Percentiles rank a stretch among this genome's conserved stretches.
These are phyloP conservation scores for Tolypocladium nubicola DNA, from an alignment of 2,329 filamentous ascomycete genomes.

Conservation along the genomic window DNA sequence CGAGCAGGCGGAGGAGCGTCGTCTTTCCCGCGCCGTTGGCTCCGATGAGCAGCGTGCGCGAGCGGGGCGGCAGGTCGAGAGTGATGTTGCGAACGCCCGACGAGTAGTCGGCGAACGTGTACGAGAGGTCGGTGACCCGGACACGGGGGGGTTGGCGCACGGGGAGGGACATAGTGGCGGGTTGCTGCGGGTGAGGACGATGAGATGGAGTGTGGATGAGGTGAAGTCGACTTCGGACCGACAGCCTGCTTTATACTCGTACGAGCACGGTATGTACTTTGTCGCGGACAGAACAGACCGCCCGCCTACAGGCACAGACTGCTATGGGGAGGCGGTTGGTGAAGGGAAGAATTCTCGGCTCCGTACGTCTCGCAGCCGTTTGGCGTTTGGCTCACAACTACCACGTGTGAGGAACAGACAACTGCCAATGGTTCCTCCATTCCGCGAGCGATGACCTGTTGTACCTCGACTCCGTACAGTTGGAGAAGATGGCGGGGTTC, in stretches of 20 bases:
- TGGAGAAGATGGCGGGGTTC: not conserved
- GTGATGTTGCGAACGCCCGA: constrained; percentile 66
- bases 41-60: constrained; percentile 83
- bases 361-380: not conserved
- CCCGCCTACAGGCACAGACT: not conserved
- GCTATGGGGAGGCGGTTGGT: not conserved
- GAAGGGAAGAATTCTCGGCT: not conserved
- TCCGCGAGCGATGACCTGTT: not conserved
- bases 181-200: not conserved
- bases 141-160: constrained; percentile 46
- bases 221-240: too few species aligned
- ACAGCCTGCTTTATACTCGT: not conserved
- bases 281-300: not conserved
- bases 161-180: constrained; percentile 14
- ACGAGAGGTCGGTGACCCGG: constrained; percentile 65
- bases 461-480: too few species aligned
- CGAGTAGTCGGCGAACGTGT: constrained; percentile 78
- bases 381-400: not conserved
- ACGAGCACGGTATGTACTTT: not conserved
- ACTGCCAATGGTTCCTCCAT: not conserved
- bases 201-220: not conserved
- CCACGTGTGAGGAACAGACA: not conserved
- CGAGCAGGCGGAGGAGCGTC: constrained; percentile 85
- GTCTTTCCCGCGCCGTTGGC: constrained; percentile 98
- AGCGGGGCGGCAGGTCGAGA: constrained; percentile 69